Evolutionary conservation across 352 stramenopile genomes (phyloP), one percentile per base, ranked within the genome.

Genomic region (Phytopythium oedochilum): DNA sequence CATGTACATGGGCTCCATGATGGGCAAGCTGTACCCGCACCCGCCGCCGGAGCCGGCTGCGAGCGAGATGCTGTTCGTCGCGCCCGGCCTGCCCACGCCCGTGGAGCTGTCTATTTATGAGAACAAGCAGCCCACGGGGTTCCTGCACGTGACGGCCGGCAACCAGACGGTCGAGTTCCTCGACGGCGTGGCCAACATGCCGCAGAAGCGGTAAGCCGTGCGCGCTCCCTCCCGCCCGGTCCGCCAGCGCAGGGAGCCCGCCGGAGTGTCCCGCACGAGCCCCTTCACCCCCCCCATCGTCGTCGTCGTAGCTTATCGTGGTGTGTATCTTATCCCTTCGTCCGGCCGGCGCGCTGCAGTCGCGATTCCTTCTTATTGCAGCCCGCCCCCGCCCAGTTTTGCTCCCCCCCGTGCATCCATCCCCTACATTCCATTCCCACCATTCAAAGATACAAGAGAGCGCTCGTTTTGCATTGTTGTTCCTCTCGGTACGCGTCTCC

Each of bases 151-250:
- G 59, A 92, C 82, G 2, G 63, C 74, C 29, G 82, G 82, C 49
- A 92, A 92, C 63, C 82, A 92, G 70, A 92, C 82, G 3, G 82
- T 92, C 43, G 82, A 92, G 58, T 92, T 92, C 56, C 61, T 89
- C 17, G 82, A 89, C 53, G 82, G 82, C 47, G 82, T 92, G 11
- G 81, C 78, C 57, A 92, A 92, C 63, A 88, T 92, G 76, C 82
- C 82, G 42, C 77, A 77, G 56, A 88, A 91, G 67, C 77, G 80
- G 69, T 89, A 86, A 73, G 61, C 15, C 17, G 18, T 23, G 1
- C 4, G 29, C 20, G n/a, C 5, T 6, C 46, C 1, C 22, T 31
- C 14, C 3, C n/a, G n/a, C n/a, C 29, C 29, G 29, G 5, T 43
- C 36, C 36, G 15, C 18, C 36, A 5, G 36, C 36, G 2, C 18